Evolutionary conservation across 2,329 filamentous ascomycete species (phyloP).

Genomic region (Nemania sp.): DNA sequence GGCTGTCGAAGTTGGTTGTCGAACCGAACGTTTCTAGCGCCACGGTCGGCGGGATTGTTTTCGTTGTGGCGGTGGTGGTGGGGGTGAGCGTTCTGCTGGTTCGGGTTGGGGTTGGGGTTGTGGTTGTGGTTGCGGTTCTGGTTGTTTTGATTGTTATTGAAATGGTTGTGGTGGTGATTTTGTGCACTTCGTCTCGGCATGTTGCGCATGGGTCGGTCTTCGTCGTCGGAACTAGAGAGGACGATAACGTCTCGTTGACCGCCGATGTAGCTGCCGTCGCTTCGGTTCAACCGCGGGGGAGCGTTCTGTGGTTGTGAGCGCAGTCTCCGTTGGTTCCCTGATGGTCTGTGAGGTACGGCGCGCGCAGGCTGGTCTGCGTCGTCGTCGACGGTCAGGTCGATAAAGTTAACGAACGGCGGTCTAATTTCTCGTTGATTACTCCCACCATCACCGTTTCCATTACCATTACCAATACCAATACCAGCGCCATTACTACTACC

Average conservation of each 20-base stretch:
- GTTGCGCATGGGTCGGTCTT: conserved; percentile 42
- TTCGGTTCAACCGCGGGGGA: conserved; percentile 48
- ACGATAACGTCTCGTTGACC: conserved; percentile 45
- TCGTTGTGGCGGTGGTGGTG: conserved; percentile 17
- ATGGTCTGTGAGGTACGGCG: conserved; percentile 23
- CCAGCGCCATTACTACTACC: not conserved
- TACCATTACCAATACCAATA: not conserved
- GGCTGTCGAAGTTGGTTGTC: conserved; percentile 25
- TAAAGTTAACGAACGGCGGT: conserved; percentile 41
- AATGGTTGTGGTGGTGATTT: conserved; percentile 17
- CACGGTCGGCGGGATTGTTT: conserved; percentile 18
- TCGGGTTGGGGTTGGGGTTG: conserved; percentile 24
- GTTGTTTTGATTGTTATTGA: conserved; percentile 15
- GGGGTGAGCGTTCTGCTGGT: conserved; percentile 8
- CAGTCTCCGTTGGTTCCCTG: conserved; percentile 43
- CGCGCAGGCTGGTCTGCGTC: conserved; percentile 28
- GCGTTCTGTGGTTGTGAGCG: conserved; percentile 42
- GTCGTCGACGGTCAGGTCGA: conserved; percentile 49
- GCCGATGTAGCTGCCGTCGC: conserved; percentile 49
- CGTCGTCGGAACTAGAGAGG: conserved; percentile 49
- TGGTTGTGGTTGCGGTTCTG: conserved; percentile 13
- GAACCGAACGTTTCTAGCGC: conserved; percentile 29
- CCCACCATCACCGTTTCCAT: too few relatives aligned
- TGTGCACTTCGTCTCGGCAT: conserved; percentile 24
- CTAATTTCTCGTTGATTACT: conserved; percentile 24